Conservation (phyloP, 2,329 filamentous ascomycete species). For the Colletotrichum sidae region DNA sequence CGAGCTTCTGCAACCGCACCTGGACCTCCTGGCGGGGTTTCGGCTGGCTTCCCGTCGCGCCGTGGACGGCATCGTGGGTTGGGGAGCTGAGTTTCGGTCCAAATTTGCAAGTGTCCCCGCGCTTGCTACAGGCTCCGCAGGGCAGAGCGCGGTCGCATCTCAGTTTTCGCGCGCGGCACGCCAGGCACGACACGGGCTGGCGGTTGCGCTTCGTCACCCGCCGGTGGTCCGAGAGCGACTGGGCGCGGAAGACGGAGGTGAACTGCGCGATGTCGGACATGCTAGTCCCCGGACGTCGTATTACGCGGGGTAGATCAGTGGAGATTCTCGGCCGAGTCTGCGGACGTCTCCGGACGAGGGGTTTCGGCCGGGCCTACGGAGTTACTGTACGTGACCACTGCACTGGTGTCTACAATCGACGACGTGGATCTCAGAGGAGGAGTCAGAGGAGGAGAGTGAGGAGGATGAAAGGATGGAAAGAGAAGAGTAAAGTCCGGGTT, state of each 20-base stretch:
- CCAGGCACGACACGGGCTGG: slow-evolving; percentile 54
- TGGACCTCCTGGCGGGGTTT: slow-evolving; percentile 51
- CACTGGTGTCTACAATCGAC: too few relatives aligned
- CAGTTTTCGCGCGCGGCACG: slow-evolving; percentile 56
- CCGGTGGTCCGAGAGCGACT: slow-evolving; percentile 43
- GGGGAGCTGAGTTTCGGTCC: slow-evolving; percentile 35
- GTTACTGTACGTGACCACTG: not conserved
- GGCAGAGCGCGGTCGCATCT: slow-evolving; percentile 56
- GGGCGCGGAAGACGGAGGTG: slow-evolving; percentile 52
- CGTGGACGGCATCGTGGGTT: not conserved
- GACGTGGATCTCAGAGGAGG: too few relatives aligned
- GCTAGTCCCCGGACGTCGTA: not conserved
- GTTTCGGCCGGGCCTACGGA: too few relatives aligned
- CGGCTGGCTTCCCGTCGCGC: not conserved
- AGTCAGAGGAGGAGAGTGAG: too few relatives aligned
- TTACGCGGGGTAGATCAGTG: not conserved
- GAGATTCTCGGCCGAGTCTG: slow-evolving; percentile 7
- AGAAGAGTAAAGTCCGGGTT: not conserved
- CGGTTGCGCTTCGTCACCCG: slow-evolving; percentile 53
- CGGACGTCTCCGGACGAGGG: not conserved
- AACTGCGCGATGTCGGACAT: slow-evolving; percentile 37
- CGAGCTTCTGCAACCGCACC: slow-evolving; percentile 52
- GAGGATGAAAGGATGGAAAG: not conserved
- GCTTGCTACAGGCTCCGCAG: slow-evolving; percentile 53
- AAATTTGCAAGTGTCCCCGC: slow-evolving; percentile 50